Conservation (phyloP, 495 filamentous ascomycete genomes). For the Chaetomidium leptoderma region DNA sequence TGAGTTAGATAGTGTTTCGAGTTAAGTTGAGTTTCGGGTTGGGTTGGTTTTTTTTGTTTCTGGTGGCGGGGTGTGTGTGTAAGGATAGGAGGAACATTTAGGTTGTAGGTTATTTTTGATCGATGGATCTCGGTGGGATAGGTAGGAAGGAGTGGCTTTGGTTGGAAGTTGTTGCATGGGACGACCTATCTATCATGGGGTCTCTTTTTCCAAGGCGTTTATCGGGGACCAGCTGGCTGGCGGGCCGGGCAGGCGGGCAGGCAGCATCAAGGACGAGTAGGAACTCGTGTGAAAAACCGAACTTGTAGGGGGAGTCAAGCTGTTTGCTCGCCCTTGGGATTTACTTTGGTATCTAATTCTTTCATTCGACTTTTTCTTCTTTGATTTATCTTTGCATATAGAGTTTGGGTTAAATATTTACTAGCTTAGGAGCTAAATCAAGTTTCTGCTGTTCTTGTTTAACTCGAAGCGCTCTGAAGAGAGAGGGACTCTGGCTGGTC, state of each 20-base stretch:
- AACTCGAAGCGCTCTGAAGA: too few species aligned
- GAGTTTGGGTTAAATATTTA: too few species aligned
- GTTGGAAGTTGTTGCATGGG: neutral
- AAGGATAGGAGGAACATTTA: neutral
- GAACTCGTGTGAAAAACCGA: too few species aligned
- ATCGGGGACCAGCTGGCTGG: neutral
- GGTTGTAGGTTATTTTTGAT: too few species aligned
- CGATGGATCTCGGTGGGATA: neutral
- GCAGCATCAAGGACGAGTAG: neutral
- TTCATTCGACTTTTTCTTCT: too few species aligned
- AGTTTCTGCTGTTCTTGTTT: too few species aligned
- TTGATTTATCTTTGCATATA: too few species aligned
- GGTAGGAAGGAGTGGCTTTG: neutral
- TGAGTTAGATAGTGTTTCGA: neutral
- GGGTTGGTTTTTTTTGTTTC: neutral
- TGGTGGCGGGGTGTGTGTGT: neutral
- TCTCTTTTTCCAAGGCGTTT: conserved; percentile 1
- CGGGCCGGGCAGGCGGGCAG: neutral
- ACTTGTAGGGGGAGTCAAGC: too few species aligned
- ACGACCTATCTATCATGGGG: neutral
- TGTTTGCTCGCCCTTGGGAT: too few species aligned
- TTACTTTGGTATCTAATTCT: too few species aligned
- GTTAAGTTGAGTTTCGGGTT: neutral
- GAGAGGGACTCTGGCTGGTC: too few species aligned
- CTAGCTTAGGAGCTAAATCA: too few species aligned